Evolutionary conservation across 441 rosid genomes (phyloP), one percentile per base, ranked within the genome.

Genomic region (Eutrema salsugineum): DNA sequence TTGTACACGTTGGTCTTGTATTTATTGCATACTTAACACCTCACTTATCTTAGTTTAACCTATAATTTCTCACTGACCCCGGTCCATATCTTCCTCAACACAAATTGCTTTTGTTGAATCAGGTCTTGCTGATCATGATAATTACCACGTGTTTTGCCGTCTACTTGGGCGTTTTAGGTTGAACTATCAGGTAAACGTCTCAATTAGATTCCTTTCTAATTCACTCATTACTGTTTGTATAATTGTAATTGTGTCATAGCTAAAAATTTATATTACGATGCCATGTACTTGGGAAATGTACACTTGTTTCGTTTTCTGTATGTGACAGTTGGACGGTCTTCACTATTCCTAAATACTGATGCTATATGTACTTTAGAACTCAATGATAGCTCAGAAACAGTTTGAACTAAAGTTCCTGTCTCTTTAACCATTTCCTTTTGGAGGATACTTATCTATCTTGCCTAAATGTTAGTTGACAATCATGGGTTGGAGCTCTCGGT

Each of bases 51-150:
- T 62, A 33, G 14, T 63, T 61, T 5, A 66, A 39, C 8, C 24
- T 73, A 20, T 60, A 14, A 38, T 58, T 60, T 51, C 48, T 57
- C 38, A 8, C 60, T 17, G 54, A 56, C 36, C 60, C 24, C 11
- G n/a, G 9, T 65, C 44, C 19, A 20, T 48, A 11, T 57, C 35
- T 65, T 63, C 27, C 24, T 65, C 55, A 67, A 38, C 60, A 39
- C 59, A 69, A 42, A 67, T 82, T 44, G 6, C 72, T 17, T 72
- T 53, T 42, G 75, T 84, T 61, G 68, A 43, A 63, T 78, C 82
- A 96, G 99, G 99, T 78, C 99, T 96, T 81, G 91, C 95, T 76
- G 98, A 94, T 88, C 99, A 96, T 83, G 98, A 94, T 77, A 96
- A 94, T 81, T 96, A 96, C 83, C 99, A 96, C 79, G 99, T 87